Evolutionary conservation across 2,329 filamentous ascomycete species (phyloP).

Genomic region (Talaromyces albobiverticillius): DNA sequence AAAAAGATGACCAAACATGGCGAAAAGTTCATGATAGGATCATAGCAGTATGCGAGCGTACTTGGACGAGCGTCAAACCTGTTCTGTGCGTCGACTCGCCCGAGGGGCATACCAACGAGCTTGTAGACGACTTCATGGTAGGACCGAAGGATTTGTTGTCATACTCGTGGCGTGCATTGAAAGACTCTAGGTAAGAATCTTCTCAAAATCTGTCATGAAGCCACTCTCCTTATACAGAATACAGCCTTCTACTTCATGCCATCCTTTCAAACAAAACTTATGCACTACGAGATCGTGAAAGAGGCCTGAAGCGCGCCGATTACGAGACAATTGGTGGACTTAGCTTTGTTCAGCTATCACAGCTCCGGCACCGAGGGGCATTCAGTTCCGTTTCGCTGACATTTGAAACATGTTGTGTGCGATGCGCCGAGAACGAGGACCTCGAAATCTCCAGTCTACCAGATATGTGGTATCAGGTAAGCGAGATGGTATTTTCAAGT

Average conservation of each 20-base stretch:
- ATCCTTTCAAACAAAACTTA: constrained; percentile 57
- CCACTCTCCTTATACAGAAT: constrained; percentile 15
- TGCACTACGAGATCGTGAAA: constrained; percentile 35
- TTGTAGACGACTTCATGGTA: constrained; percentile 67
- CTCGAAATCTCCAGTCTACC: constrained; percentile 50
- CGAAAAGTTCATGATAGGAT: constrained; percentile 46
- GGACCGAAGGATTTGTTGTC: constrained; percentile 85
- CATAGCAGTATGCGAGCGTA: constrained; percentile 59
- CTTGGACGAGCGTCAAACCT: constrained; percentile 73
- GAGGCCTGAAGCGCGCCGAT: constrained; percentile 52
- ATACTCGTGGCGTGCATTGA: constrained; percentile 92
- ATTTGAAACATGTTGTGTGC: constrained; percentile 76
- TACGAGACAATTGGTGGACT: constrained; percentile 68
- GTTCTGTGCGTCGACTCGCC: constrained; percentile 92
- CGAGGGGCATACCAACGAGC: constrained; percentile 67
- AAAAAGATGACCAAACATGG: constrained; percentile 25
- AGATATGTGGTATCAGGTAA: constrained; percentile 67
- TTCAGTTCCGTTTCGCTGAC: constrained; percentile 91
- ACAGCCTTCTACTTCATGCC: constrained; percentile 67
- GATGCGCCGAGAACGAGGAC: constrained; percentile 53
- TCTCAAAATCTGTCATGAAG: constrained; percentile 5
- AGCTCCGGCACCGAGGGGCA: constrained; percentile 82
- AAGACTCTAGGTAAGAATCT: constrained; percentile 73
- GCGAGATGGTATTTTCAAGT: constrained; percentile 13
- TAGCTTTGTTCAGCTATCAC: constrained; percentile 78